Percentiles rank a stretch among this genome's conserved stretches.
Evolutionary conservation across 225 moss, liverwort and hornwort genomes (phyloP).

Genomic region (Antitrichia curtipendula): DNA sequence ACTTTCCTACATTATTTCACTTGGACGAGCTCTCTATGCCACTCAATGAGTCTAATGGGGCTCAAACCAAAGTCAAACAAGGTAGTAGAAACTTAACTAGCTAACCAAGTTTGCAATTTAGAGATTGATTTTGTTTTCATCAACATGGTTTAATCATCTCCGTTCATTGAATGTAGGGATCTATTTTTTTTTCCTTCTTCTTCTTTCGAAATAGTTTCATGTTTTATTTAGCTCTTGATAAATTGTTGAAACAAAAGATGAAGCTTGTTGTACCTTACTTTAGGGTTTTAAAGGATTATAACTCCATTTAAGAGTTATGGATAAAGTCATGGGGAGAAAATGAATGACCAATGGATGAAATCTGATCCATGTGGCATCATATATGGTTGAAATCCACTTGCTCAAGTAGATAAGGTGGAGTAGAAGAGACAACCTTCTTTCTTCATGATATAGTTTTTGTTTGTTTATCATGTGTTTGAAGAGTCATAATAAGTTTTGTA

Average conservation of each 20-base stretch:
- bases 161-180: fast-evolving
- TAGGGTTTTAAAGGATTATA: background rate
- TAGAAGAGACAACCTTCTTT: fast-evolving
- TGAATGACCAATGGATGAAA: background rate
- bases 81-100: background rate
- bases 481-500: background rate
- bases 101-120: background rate
- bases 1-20: too few relatives aligned
- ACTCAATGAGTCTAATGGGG: too few relatives aligned
- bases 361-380: too few relatives aligned
- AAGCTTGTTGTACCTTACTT: background rate
- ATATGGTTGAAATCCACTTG: background rate
- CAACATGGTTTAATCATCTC: too few relatives aligned
- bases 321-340: background rate
- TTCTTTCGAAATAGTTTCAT: background rate
- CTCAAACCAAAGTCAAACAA: fast-evolving
- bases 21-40: too few relatives aligned
- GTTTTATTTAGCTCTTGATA: background rate
- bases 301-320: background rate
- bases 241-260: background rate
- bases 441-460: background rate
- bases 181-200: too few relatives aligned
- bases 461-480: background rate
- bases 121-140: too few relatives aligned
- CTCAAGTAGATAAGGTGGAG: background rate